Percentiles rank a stretch among this genome's conserved stretches.
phyloP scores from a whole-genome alignment of 345 rosid genomes.

The Cardamine chenopodiifolia region DNA sequence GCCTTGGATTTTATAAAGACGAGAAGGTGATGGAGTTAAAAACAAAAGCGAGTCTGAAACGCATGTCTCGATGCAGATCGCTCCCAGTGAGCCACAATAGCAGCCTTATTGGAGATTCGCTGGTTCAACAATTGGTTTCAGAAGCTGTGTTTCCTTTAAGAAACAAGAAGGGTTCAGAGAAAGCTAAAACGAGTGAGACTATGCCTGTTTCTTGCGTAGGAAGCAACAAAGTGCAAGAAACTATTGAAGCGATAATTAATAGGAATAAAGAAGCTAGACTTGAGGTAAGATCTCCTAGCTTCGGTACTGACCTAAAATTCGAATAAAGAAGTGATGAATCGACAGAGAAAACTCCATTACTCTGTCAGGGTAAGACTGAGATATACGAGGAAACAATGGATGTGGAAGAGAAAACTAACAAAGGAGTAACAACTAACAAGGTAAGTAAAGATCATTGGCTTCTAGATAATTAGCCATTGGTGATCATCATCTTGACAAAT shows the following conservation, averaged over 20 bases:
- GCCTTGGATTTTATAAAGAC: conserved; percentile 6
- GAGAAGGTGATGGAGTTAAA: conserved; percentile 4
- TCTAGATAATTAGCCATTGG: conserved; percentile 26
- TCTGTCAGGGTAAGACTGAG: conserved; percentile 39
- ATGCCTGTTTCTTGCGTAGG: conserved; percentile 19
- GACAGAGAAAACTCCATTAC: conserved; percentile 52
- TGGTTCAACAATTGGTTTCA: conserved; percentile 27
- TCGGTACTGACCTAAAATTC: conserved; percentile 47
- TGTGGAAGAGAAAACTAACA: conserved; percentile 50
- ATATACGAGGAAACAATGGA: conserved; percentile 21
- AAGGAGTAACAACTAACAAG: neutral
- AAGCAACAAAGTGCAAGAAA: conserved; percentile 14
- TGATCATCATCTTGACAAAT: conserved; percentile 68
- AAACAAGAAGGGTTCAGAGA: conserved; percentile 9
- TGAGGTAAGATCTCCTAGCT: conserved; percentile 49
- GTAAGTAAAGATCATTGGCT: neutral
- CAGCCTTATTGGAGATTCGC: conserved; percentile 3
- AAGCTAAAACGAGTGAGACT: neutral
- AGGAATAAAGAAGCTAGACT: neutral
- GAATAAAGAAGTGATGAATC: conserved; percentile 53
- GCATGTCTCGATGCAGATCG: conserved; percentile 39
- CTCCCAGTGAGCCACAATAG: conserved; percentile 35
- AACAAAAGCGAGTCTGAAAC: conserved; percentile 11
- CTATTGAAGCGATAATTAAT: conserved; percentile 7
- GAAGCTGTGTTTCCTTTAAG: conserved; percentile 15